Base-by-base conservation (phyloP, 2,329 filamentous ascomycete species). In the Alternaria dauci region DNA sequence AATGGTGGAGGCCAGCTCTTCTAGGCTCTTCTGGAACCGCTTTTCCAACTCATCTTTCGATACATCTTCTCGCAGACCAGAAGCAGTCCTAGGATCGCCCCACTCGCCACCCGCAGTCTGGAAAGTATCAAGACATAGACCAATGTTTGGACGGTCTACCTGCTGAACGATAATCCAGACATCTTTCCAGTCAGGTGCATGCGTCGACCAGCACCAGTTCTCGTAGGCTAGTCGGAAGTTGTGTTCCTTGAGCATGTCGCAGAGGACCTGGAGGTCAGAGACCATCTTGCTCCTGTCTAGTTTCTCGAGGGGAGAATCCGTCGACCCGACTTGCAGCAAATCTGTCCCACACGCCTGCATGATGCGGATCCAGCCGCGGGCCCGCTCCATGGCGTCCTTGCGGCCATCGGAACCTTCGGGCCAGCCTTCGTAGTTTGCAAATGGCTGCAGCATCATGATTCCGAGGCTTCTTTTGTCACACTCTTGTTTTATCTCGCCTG, bases 381-480 rank as follows among this genome's bases (percentile, higher is more conserved):
- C 90, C 25, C 88, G 82, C 0, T 80, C 77, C 64, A 91, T 91
- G 0, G 88, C 89, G 52, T 90, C 86, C 5, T 86, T 77, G 4
- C 89, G 81, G 73, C 90, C 85, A 1, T 79, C 69, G 2, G 85
- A 87, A 0, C 81, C 87, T 41, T 81, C 80, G 0, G 83, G 79
- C 90, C 91, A 94, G 1, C 91, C 91, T 69, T 94, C 91, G 59
- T 92, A 93, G 68, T 93, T 91, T 16, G 87, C 81, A 69, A 94
- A 93, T 0, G 91, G 90, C 70, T 94, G 91, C 6, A 93, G 78
- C 81, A 93, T 89, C 74, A 93, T 83, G 57, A 93, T 84, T 36
- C 83, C 80, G 1, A 93, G 77, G 0, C 79, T 77, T 34, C 87
- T 80, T 11, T 84, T 80, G 26, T 84, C 78, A 50, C 86, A 88